These are phyloP conservation scores for Salvia hispanica DNA, from an alignment of 257 asterid species.

Conservation along the genomic window DNA sequence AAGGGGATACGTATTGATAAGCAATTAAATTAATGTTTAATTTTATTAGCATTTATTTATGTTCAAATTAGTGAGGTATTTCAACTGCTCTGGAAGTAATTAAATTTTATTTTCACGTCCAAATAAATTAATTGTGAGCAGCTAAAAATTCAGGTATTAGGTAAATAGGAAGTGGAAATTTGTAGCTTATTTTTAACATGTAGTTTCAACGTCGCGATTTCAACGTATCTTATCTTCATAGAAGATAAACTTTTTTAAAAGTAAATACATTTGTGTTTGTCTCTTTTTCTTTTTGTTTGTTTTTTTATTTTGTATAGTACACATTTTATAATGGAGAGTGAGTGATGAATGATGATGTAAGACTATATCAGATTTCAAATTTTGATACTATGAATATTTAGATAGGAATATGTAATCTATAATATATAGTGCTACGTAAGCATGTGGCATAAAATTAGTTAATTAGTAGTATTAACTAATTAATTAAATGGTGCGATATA, in stretches of 20 bases:
- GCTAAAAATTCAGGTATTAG: slow-evolving; percentile 3
- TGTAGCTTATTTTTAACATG: slow-evolving; percentile 8
- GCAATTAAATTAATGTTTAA: not conserved
- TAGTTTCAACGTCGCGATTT: slow-evolving; percentile 32
- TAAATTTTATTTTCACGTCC: not conserved
- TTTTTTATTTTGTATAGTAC: not conserved
- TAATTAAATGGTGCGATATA: too few relatives aligned
- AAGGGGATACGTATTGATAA: too few relatives aligned
- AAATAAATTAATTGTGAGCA: not conserved
- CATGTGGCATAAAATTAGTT: too few relatives aligned
- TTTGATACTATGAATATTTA: not conserved
- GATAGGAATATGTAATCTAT: not conserved
- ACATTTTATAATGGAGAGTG: not conserved
- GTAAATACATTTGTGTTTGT: slow-evolving; percentile 1
- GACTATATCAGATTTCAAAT: slow-evolving; percentile 3
- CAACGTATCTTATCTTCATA: slow-evolving; percentile 33
- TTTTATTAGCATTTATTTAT: too few relatives aligned
- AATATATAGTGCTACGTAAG: too few relatives aligned
- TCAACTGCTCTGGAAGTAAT: not conserved
- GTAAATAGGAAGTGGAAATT: slow-evolving; percentile 9
- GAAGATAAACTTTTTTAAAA: slow-evolving; percentile 1
- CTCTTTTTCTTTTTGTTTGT: not conserved
- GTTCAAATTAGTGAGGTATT: not conserved
- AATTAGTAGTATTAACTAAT: too few relatives aligned
- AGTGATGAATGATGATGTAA: slow-evolving; percentile 30